Evolutionary conservation across 768 basidiomycete genomes (phyloP).

Genomic region (Phanerodontia chrysosporium): DNA sequence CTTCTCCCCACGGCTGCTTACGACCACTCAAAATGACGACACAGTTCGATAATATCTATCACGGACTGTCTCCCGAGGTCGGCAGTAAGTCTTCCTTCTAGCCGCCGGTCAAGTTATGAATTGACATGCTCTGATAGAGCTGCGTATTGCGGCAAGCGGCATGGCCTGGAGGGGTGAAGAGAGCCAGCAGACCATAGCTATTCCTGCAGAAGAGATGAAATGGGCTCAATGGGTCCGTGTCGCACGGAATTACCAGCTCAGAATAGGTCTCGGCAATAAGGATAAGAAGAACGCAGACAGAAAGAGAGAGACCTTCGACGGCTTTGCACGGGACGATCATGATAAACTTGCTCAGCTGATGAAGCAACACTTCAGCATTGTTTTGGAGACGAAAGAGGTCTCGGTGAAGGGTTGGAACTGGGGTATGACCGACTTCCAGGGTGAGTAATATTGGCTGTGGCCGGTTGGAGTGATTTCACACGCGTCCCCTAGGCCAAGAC

Average conservation of each 20-base stretch:
- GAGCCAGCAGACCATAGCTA: constrained; percentile 54
- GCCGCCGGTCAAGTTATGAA: neutral
- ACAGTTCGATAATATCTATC: constrained; percentile 84
- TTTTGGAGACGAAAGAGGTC: constrained; percentile 81
- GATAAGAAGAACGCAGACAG: constrained; percentile 49
- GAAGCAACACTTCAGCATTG: constrained; percentile 83
- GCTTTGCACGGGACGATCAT: constrained; percentile 90
- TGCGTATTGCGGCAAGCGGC: constrained; percentile 85
- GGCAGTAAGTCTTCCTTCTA: constrained; percentile 64
- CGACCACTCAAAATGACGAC: constrained; percentile 49
- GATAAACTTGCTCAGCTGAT: constrained; percentile 77
- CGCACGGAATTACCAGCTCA: constrained; percentile 87
- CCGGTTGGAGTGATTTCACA: constrained; percentile 3
- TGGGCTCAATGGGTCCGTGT: constrained; percentile 91
- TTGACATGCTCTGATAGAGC: constrained; percentile 40
- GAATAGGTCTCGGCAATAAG: constrained; percentile 53
- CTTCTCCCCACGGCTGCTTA: constrained; percentile 14
- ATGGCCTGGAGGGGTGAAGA: constrained; percentile 93
- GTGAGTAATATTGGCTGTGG: constrained; percentile 35
- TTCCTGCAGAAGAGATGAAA: constrained; percentile 72
- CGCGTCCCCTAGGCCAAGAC: constrained; percentile 63
- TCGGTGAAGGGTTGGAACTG: constrained; percentile 98
- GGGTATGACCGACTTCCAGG: constrained; percentile 93
- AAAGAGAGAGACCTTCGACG: constrained; percentile 84
- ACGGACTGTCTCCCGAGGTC: constrained; percentile 63